Percentiles rank a stretch among this genome's conserved stretches.
These are phyloP conservation scores for Anastatica hierochuntica DNA, from an alignment of 345 rosid species.

Conservation along the genomic window DNA sequence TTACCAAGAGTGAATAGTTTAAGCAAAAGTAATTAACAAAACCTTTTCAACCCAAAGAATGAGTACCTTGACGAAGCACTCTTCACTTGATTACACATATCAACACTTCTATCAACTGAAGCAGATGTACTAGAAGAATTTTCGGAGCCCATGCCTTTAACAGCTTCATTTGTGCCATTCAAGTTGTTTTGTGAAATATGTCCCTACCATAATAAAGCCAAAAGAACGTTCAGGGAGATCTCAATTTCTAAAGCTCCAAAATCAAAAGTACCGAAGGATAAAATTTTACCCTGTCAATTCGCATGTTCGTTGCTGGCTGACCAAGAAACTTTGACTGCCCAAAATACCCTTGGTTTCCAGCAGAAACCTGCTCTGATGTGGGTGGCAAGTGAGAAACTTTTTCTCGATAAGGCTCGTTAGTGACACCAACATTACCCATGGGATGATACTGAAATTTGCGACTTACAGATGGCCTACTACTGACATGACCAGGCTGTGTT, in stretches of 20 bases:
- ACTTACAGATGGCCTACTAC: constrained; percentile 34
- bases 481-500: constrained; percentile 32
- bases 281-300: constrained; percentile 46
- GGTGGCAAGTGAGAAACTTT: constrained; percentile 27
- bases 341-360: constrained; percentile 42
- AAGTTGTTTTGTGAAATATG: constrained; percentile 33
- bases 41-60: background rate
- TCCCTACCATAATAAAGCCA: constrained; percentile 36
- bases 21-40: background rate
- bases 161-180: too few species aligned
- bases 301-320: constrained; percentile 33
- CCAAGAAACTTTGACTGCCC: constrained; percentile 34
- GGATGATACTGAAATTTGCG: constrained; percentile 91
- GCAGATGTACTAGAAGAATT: constrained; percentile 31
- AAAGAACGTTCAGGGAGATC: constrained; percentile 8
- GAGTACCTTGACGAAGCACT: constrained; percentile 49
- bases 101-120: constrained; percentile 33
- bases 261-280: background rate
- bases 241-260: background rate
- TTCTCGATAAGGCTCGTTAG: constrained; percentile 37
- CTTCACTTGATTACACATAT: constrained; percentile 30
- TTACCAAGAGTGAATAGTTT: background rate
- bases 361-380: constrained; percentile 5
- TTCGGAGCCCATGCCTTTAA: constrained; percentile 32
- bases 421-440: constrained; percentile 70